Evolutionary conservation across 148 eudicot genomes (phyloP), one percentile per base, ranked within the genome.

Genomic region (Euryodendron excelsum): DNA sequence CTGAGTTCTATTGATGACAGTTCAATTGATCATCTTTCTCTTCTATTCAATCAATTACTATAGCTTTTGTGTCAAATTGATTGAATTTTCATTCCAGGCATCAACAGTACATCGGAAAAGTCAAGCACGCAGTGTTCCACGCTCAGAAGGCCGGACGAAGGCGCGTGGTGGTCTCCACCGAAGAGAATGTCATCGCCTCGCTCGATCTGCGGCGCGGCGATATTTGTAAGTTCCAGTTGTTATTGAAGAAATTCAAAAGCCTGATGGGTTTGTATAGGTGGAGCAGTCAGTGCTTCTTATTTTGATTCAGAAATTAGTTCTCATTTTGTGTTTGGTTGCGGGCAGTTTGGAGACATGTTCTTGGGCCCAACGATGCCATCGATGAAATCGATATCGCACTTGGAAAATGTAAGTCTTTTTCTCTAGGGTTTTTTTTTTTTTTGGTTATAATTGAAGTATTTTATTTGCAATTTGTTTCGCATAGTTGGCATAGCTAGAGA

Each of bases 201-300:
- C 93, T 96, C 67, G 99, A 96, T 96, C 99, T 96, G 82, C 90
- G 99, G 25, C 93, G 85, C 14, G 99, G 99, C 82, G 92, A 96
- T 85, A 90, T 96, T 81, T 96, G 98, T 96, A 78, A 73, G 92
- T 74, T 34, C 64, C 3, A 3, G 55, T 15, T 21, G 60, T 27
- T 78, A 8, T 39, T 27, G 33, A 1, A 56, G 33, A 1, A 56
- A 27, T 58, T 59, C 58, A 9, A 37, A 55, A 6, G 33, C 50
- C 77, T 60, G 39, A 41, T n/a, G 8, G n/a, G 15, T 62, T 48
- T 36, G 13, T 45, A 15, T 15, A 58, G 36, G 28, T 72, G 48
- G n/a, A 33, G 56, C 41, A 39, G 6, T 72, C 13, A 9, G 9
- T 39, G 53, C 2, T 62, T 21, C 13, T 68, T 47, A 34, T 74